Conservation (phyloP, 2,329 filamentous ascomycete genomes). For the Aspergillus alliaceus region DNA sequence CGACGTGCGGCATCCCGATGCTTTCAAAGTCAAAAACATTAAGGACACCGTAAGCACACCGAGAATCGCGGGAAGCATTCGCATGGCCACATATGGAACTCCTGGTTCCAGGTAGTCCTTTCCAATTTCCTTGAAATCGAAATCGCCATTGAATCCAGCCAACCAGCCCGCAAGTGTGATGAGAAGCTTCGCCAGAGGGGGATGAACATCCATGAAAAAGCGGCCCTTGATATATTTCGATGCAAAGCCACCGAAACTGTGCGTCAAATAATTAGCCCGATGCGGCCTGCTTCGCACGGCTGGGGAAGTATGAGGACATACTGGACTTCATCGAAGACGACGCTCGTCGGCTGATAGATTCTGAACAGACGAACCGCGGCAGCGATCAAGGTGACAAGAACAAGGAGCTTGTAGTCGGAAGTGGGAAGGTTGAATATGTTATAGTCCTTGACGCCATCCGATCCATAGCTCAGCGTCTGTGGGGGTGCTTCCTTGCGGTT, state of each 20-base stretch:
- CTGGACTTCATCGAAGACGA: constrained; percentile 99
- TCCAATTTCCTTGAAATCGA: constrained; percentile 99
- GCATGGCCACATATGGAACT: constrained; percentile 97
- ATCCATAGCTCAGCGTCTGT: constrained; percentile 44
- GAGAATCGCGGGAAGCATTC: constrained; percentile 84
- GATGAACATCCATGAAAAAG: constrained; percentile 99
- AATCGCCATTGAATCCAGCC: constrained; percentile 90
- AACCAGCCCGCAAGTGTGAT: constrained; percentile 94
- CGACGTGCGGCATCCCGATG: constrained; percentile 80
- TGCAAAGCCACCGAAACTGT: constrained; percentile 93
- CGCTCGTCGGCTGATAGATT: constrained; percentile 93
- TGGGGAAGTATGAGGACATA: constrained; percentile 52
- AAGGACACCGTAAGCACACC: constrained; percentile 85
- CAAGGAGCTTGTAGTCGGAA: constrained; percentile 78
- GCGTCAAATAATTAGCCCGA: constrained; percentile 11
- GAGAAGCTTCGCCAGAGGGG: constrained; percentile 91
- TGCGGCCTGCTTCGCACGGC: background rate
- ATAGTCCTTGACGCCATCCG: constrained; percentile 70
- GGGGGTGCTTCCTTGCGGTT: constrained; percentile 31
- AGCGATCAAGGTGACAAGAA: constrained; percentile 71
- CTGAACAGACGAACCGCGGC: constrained; percentile 83
- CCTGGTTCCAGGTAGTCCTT: constrained; percentile 95
- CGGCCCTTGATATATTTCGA: constrained; percentile 98
- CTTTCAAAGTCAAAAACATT: constrained; percentile 94
- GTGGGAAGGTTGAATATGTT: constrained; percentile 85